phyloP scores from a whole-genome alignment of 352 stramenopile genomes.

The Elongisporangium senticosum region DNA sequence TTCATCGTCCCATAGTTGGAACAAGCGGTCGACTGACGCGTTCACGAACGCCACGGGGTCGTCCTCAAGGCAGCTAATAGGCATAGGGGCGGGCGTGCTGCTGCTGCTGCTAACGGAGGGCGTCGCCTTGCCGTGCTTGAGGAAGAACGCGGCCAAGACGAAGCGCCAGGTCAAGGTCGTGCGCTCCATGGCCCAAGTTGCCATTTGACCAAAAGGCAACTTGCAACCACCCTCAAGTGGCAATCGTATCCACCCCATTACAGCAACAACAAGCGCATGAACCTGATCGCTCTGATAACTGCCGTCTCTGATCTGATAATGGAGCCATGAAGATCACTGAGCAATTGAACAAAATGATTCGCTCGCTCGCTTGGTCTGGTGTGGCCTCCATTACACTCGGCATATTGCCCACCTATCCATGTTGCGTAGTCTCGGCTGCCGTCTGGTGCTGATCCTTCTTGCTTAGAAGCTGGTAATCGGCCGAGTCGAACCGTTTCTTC shows the following conservation, averaged over 20 bases:
- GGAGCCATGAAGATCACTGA: too few species aligned
- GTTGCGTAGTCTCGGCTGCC: too few species aligned
- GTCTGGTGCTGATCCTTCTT: too few species aligned
- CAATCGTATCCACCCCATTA: not conserved
- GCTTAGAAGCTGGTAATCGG: too few species aligned
- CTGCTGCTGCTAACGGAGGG: not conserved
- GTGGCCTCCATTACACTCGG: too few species aligned
- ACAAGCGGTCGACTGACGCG: not conserved
- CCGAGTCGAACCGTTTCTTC: too few species aligned
- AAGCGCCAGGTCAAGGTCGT: slow-evolving; percentile 13
- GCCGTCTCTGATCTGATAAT: too few species aligned
- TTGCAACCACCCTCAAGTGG: not conserved
- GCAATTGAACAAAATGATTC: too few species aligned
- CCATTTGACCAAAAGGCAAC: not conserved
- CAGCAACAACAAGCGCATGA: not conserved
- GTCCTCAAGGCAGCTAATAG: not conserved
- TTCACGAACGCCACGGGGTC: not conserved
- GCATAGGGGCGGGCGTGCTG: not conserved
- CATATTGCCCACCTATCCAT: too few species aligned
- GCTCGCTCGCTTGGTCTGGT: too few species aligned
- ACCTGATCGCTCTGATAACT: not conserved
- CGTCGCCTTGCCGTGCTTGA: slow-evolving; percentile 13
- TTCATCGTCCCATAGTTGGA: not conserved
- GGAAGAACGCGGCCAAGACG: slow-evolving; percentile 30
- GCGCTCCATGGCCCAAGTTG: not conserved